phyloP scores from a whole-genome alignment of 2,329 filamentous ascomycete genomes.

The Pochonia chlamydosporia region DNA sequence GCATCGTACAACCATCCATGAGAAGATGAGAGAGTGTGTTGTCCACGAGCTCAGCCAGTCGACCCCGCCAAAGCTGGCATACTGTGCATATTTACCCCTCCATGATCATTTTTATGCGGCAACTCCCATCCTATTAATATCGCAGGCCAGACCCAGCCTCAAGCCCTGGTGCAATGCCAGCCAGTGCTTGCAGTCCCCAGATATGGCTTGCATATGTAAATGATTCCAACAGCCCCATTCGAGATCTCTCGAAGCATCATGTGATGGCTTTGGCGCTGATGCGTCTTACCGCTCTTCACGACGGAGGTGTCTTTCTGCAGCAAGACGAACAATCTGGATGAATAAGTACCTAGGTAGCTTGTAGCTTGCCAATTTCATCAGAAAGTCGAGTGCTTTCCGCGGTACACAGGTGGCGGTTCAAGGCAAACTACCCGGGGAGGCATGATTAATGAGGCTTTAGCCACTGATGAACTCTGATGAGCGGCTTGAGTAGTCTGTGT shows the following conservation, averaged over 20 bases:
- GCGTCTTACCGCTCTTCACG: background rate
- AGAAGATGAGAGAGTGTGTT: background rate
- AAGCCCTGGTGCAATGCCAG: no score
- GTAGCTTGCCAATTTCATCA: background rate
- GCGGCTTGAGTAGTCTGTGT: no score
- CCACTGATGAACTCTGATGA: no score
- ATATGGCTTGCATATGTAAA: background rate
- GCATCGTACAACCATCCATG: no score
- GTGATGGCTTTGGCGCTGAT: background rate
- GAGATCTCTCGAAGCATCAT: background rate
- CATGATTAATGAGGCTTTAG: no score
- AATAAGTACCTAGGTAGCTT: no score
- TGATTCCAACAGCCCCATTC: background rate
- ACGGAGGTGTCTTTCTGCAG: background rate
- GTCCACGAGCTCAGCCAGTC: background rate
- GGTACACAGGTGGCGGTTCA: background rate
- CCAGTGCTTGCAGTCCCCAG: no score
- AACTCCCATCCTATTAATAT: background rate
- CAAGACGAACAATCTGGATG: background rate
- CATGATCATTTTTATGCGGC: background rate
- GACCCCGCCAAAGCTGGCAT: no score
- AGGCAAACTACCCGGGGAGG: background rate
- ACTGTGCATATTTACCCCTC: no score
- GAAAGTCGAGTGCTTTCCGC: background rate
- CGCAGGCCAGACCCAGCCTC: background rate